Base-by-base conservation (phyloP, 73 alveolate species). In the Paramecium octaurelia region DNA sequence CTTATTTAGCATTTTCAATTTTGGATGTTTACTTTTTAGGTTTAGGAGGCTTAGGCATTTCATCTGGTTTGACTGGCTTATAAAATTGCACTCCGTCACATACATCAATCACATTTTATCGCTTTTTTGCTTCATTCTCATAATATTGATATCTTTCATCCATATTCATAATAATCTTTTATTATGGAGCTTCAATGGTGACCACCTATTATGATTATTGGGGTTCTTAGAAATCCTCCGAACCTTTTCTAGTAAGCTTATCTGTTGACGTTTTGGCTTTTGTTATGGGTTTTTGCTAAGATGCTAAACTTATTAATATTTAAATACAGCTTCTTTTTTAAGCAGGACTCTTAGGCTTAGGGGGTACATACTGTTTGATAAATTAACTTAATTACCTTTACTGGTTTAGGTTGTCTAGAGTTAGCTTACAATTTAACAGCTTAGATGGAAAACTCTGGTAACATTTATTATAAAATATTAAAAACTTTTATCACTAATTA, bases 1-100 rank as follows among this genome's bases (percentile, higher is more conserved):
- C 34, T 73, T 23, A 43, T 16, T 73, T 40, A 16, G n/a, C 31
- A 38, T 73, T 73, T 18, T 80, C 46, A 6, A 80, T 35, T 43
- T 80, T 80, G 2, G 70, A 44, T 24, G 21, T 80, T 24, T 46
- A 18, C 18, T 48, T 80, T 80, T 80, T 80, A 14, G 73, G 91
- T 23, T 23, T 23, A 10, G 91, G 91, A 24, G 75, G 70, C 48
- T 46, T 80, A 9, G 91, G 91, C 46, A 42, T 43, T 27, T 80
- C 70, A 24, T 80, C 91, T 8, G 91, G 91, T 80, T 80, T 80
- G 4, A 80, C 75, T 80, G 91, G 64, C 14, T 80, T 80, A 80
- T 80, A 80, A 42, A 80, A 80, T 35, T 23, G 20, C 2, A 80
- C 91, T 16, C 91, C 91, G 24, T 42, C 76, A 43, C 75, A 44